Evolutionary conservation across 805 yeast species (phyloP).

Genomic region (Naumovozyma dairenensis): DNA sequence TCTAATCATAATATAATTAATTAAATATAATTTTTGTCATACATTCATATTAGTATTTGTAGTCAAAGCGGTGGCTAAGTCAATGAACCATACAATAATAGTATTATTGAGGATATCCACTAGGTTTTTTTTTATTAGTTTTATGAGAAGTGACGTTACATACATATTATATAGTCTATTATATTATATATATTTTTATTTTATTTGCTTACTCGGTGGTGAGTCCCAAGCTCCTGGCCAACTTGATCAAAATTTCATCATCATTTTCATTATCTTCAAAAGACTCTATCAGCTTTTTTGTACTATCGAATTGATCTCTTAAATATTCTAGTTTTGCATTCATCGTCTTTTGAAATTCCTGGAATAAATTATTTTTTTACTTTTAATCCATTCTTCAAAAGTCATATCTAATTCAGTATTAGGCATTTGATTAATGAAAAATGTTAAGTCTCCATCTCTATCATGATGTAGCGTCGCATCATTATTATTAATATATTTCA

Average conservation of each 20-base stretch:
- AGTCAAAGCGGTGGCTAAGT: too few relatives aligned
- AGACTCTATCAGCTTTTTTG: slow-evolving; percentile 5
- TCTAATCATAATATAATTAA: too few relatives aligned
- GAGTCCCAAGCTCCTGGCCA: slow-evolving; percentile 13
- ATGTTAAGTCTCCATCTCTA: slow-evolving; percentile 52
- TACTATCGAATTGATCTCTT: slow-evolving; percentile 18
- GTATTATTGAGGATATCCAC: too few relatives aligned
- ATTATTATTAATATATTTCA: slow-evolving; percentile 19
- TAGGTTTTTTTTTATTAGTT: too few relatives aligned
- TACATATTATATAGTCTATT: too few relatives aligned
- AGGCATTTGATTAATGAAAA: slow-evolving; percentile 60
- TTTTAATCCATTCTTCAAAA: slow-evolving; percentile 58
- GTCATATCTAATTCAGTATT: slow-evolving; percentile 59
- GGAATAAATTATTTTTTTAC: slow-evolving; percentile 40
- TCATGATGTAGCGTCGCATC: slow-evolving; percentile 37
- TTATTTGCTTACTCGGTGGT: too few relatives aligned
- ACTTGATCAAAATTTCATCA: slow-evolving; percentile 5
- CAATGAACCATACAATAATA: too few relatives aligned
- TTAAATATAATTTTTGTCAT: too few relatives aligned
- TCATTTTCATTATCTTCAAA: slow-evolving; percentile 10
- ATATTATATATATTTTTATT: too few relatives aligned
- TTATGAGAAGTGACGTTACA: too few relatives aligned
- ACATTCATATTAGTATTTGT: too few relatives aligned
- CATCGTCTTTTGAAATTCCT: slow-evolving; percentile 39
- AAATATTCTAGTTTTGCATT: slow-evolving; percentile 39